These are phyloP conservation scores for Chaetomiaceae sp. DNA, from an alignment of 2,329 filamentous ascomycete species.

Conservation along the genomic window DNA sequence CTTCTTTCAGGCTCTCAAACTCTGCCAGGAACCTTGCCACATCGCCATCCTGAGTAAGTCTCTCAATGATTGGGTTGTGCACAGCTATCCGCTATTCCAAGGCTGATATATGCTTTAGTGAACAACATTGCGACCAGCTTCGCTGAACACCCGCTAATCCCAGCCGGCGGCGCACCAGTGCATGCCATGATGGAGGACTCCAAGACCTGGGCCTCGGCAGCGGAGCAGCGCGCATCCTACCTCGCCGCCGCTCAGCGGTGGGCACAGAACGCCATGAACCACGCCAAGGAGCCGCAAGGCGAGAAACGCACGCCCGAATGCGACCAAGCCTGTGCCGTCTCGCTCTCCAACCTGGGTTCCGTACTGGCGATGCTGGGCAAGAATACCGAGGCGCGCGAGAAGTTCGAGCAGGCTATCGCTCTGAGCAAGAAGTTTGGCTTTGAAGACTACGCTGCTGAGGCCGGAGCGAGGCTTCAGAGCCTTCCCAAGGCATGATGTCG, in stretches of 20 bases:
- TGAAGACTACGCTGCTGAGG: constrained; percentile 47
- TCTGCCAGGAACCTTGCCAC: constrained; percentile 67
- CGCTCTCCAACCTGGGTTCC: constrained; percentile 82
- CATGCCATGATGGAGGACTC: constrained; percentile 19
- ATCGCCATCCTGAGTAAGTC: constrained; percentile 69
- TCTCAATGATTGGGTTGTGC: not conserved
- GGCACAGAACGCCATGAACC: constrained; percentile 70
- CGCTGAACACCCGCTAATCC: constrained; percentile 57
- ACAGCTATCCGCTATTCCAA: not conserved
- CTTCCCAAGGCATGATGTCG: constrained; percentile 1
- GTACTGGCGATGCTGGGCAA: constrained; percentile 73
- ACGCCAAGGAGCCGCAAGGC: constrained; percentile 61
- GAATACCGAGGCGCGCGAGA: constrained; percentile 57
- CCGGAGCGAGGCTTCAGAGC: constrained; percentile 44
- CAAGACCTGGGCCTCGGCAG: constrained; percentile 30
- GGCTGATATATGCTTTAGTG: constrained; percentile 47
- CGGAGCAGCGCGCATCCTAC: constrained; percentile 55
- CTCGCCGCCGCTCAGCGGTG: constrained; percentile 70
- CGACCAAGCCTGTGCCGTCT: constrained; percentile 75
- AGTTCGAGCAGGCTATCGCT: constrained; percentile 64
- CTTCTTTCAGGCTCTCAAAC: constrained; percentile 75
- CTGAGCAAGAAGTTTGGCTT: constrained; percentile 55
- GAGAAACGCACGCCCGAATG: constrained; percentile 72
- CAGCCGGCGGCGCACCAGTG: constrained; percentile 32
- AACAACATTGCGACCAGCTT: constrained; percentile 75